Conservation (phyloP, 495 filamentous ascomycete species). For the Pyrenula massariospora region DNA sequence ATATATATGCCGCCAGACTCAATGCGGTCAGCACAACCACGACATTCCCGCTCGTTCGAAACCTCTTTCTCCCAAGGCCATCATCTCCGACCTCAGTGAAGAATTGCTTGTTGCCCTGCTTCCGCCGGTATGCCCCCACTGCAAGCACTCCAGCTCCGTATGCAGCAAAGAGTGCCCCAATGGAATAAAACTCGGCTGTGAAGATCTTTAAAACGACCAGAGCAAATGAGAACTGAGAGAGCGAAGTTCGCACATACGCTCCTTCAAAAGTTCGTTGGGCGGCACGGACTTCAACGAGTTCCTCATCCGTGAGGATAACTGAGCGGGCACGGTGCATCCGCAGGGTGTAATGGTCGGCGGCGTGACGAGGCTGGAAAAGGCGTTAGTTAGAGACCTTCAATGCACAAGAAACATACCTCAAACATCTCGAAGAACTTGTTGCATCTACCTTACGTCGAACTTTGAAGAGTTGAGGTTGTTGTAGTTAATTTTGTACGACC, state of each 20-base stretch:
- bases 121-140: constrained; percentile 68
- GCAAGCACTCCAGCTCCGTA: constrained; percentile 79
- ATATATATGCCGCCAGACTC: constrained; percentile 71
- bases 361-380: constrained; percentile 17
- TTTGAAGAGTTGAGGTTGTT: too few relatives aligned
- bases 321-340: constrained; percentile 77
- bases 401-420: background rate
- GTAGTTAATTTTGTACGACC: too few relatives aligned
- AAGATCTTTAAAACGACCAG: constrained; percentile 95
- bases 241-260: constrained; percentile 87
- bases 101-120: constrained; percentile 88
- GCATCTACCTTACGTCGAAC: too few relatives aligned
- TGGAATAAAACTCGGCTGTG: constrained; percentile 85
- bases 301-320: constrained; percentile 66
- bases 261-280: constrained; percentile 95
- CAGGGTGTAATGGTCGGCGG: constrained; percentile 40
- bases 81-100: constrained; percentile 61
- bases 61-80: constrained; percentile 56
- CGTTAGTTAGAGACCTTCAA: constrained; percentile 1
- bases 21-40: constrained; percentile 75
- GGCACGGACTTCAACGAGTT: constrained; percentile 88
- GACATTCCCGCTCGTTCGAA: constrained; percentile 72
- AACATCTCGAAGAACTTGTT: background rate
- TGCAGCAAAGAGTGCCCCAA: constrained; percentile 82
- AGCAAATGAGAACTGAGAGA: constrained; percentile 88